phyloP scores from a whole-genome alignment of 805 yeast species.

The Candida boleticola region DNA sequence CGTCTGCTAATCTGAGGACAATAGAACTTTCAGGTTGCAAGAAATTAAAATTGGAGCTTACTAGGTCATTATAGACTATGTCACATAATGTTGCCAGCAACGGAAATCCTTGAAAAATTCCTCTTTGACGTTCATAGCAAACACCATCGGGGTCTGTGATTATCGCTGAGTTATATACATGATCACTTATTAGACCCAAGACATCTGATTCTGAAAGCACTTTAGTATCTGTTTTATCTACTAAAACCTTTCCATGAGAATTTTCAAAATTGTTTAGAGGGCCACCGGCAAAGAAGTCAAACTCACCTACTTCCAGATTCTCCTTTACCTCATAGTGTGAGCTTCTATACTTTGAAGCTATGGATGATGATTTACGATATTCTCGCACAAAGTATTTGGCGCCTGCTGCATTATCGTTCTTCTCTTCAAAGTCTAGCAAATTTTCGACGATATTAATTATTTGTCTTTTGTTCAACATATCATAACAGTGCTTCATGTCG shows the following conservation, averaged over 20 bases:
- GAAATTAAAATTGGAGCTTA: slow-evolving; percentile 34
- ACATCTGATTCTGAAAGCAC: slow-evolving; percentile 45
- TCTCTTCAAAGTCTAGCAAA: neutral
- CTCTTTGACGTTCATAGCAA: slow-evolving; percentile 48
- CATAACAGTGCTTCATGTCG: slow-evolving; percentile 78
- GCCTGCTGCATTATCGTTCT: slow-evolving; percentile 10
- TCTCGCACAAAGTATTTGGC: slow-evolving; percentile 21
- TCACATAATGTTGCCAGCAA: slow-evolving; percentile 76
- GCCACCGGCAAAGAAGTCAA: slow-evolving; percentile 6
- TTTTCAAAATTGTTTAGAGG: no score
- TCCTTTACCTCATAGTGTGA: slow-evolving; percentile 4
- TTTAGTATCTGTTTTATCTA: slow-evolving; percentile 24
- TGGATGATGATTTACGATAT: slow-evolving; percentile 7
- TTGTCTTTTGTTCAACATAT: slow-evolving; percentile 55
- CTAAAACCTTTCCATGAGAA: slow-evolving; percentile 11
- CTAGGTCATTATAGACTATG: slow-evolving; percentile 62
- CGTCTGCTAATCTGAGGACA: slow-evolving; percentile 76
- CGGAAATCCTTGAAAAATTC: slow-evolving; percentile 84
- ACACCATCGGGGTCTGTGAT: slow-evolving; percentile 28
- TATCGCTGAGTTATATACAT: slow-evolving; percentile 51
- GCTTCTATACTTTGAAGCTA: neutral
- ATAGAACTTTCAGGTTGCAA: slow-evolving; percentile 17
- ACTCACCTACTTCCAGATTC: slow-evolving; percentile 6
- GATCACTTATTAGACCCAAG: slow-evolving; percentile 44
- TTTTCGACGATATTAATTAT: slow-evolving; percentile 18